Conservation (phyloP, 352 stramenopile genomes). For the Globisporangium spiculum region DNA sequence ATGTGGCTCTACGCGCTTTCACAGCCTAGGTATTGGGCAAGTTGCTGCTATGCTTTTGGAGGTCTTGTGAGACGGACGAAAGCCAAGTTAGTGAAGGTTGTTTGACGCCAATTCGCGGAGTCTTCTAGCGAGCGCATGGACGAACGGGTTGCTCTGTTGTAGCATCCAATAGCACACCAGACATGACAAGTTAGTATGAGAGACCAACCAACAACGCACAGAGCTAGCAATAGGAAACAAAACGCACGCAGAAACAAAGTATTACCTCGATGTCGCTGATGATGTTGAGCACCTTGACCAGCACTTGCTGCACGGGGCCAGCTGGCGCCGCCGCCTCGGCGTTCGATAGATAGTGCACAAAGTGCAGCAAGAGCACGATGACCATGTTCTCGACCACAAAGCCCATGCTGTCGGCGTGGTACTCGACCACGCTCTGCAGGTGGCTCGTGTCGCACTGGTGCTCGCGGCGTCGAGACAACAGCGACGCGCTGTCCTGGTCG, state of each 20-base stretch:
- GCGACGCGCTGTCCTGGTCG: background rate
- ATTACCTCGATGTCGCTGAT: constrained; percentile 63
- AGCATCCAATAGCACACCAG: constrained; percentile 10
- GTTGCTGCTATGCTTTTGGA: background rate
- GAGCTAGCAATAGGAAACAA: background rate
- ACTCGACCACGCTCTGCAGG: constrained; percentile 61
- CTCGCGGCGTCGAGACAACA: constrained; percentile 25
- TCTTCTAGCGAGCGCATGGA: constrained; percentile 64
- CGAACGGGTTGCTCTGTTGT: constrained; percentile 55
- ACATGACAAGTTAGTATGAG: constrained; percentile 3
- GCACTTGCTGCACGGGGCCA: constrained; percentile 41
- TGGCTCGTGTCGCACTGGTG: constrained; percentile 38
- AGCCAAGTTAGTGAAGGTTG: constrained; percentile 14
- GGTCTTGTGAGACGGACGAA: background rate
- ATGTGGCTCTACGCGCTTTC: background rate
- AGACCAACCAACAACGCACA: background rate
- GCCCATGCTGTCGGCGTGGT: constrained; percentile 67
- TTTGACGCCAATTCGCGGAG: constrained; percentile 52
- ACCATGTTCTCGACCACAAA: constrained; percentile 82
- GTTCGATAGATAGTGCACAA: constrained; percentile 54
- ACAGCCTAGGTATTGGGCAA: background rate
- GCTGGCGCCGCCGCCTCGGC: constrained; percentile 23
- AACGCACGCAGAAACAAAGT: background rate
- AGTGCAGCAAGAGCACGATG: constrained; percentile 66
- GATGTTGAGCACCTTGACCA: constrained; percentile 68